Base-by-base conservation (phyloP, 225 moss, liverwort and hornwort genomes). In the Neckera pumila region DNA sequence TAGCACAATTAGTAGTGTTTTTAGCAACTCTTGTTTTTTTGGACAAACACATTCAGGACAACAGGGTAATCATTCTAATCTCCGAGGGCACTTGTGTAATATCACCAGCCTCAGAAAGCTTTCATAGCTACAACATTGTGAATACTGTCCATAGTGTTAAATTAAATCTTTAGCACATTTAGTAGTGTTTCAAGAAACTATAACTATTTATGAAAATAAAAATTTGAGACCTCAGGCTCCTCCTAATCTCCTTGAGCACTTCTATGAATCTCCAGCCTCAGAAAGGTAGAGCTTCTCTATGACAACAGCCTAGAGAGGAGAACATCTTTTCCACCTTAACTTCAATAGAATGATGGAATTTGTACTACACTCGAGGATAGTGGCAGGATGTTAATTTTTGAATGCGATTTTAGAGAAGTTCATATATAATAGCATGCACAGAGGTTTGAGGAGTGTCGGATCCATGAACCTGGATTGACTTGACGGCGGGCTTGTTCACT, bases 401-500 rank as follows among this genome's bases (percentile, higher is more conserved):
- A 45, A 58, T 81, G 23, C 49, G 25, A 64, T 82, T 53, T 65
- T 25, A 36, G 18, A 51, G 36, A 82, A 51, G 51, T 10, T 81
- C 63, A 10, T 10, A 6, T 7, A 4, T 25, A 17, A 51, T 18
- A 65, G 31, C 42, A 80, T 60, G 27, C 19, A 84, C 25, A 58
- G 84, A 43, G 72, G 72, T 42, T 40, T 33, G 43, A 72, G 58
- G 58, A 43, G 72, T 31, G 58, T 26, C 14, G 43, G 72, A 84
- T 54, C 31, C 62, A 42, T 12, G 63, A 49, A 93, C 93, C 93
- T 92, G 88, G 82, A 93, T 91, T 11, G 93, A 92, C 76, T 90
- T 93, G 64, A 92, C 89, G 74, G 92, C 88, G 47, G 93, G 91
- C 79, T 93, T 93, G 85, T 93, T 92, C 65, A 93, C 53, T 85